Conservation (phyloP, 164 flowering plant genomes). For the Cinnamomum micranthum region DNA sequence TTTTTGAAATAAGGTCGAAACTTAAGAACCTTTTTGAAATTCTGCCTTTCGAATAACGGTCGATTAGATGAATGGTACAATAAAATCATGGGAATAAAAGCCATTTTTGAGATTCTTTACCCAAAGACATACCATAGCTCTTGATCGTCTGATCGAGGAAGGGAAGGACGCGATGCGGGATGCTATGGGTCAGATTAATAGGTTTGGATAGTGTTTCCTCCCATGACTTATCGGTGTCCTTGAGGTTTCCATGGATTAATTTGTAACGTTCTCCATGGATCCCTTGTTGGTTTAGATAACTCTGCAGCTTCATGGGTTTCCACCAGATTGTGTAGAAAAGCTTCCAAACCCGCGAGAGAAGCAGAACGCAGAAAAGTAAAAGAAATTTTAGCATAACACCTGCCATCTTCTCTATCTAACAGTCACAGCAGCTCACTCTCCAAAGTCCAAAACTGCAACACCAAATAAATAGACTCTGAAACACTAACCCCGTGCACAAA, state of each 20-base stretch:
- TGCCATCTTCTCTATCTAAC: no score
- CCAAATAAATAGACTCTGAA: no score
- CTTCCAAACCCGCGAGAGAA: background rate
- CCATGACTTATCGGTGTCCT: slow-evolving; percentile 17
- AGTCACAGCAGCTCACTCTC: no score
- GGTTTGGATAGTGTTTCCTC: slow-evolving; percentile 42
- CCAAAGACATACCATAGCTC: slow-evolving; percentile 30
- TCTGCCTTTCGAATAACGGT: no score
- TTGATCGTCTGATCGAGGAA: slow-evolving; percentile 21
- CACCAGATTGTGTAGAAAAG: slow-evolving; percentile 30
- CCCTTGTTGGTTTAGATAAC: slow-evolving; percentile 35
- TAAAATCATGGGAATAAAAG: no score
- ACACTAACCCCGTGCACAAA: no score
- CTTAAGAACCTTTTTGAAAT: no score
- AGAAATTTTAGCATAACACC: background rate
- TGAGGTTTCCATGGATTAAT: slow-evolving; percentile 35
- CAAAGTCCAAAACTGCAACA: no score
- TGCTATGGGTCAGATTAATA: slow-evolving; percentile 32
- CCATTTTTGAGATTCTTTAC: no score
- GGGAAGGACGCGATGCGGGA: slow-evolving; percentile 30
- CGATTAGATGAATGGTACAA: no score
- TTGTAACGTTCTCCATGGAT: slow-evolving; percentile 37
- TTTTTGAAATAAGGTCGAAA: no score
- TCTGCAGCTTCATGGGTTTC: slow-evolving; percentile 39
- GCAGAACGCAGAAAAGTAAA: background rate